Base-by-base conservation (phyloP, 1,284 basidiomycete species). In the Ceratobasidium sp. region DNA sequence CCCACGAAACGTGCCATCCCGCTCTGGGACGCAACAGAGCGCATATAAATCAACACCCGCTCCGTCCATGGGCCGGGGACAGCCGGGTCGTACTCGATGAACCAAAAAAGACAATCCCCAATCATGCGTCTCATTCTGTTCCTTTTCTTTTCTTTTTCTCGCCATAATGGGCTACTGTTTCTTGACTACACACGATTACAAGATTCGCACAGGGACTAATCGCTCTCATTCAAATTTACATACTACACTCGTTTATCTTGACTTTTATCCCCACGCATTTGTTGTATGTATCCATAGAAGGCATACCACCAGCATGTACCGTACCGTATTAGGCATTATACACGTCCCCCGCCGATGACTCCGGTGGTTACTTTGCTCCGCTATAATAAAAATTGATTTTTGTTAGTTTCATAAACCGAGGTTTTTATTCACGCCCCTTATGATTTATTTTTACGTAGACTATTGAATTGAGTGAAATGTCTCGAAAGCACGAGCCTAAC, bases 231-330 rank as follows among this genome's bases (percentile, higher is more conserved):
- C 11, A 36, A 16, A 46, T 46, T 46, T 46, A 21, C 47, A 25
- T 50, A 9, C 44, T 21, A 25, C 23, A 3, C 47, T 50, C 21
- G 14, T 62, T 29, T 47, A 8, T 59, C 29, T 30, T 29, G 4
- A n/a, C 41, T 36, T 33, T 53, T 25, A n/a, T n/a, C n/a, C n/a
- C n/a, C n/a, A n/a, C n/a, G 59, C 47, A 49, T 62, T 9, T 56
- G 19, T 21, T 54, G 50, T 19, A 39, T 62, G 59, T 64, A 64
- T 53, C 60, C 16, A 64, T 64, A 64, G 39, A 42, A 62, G 59
- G 59, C 57, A 49, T 41, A 13, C 60, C 39, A 64, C 41, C 50
- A 46, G n/a, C 62, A 41, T 66, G 62, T 66, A 66, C 30, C 54
- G 19, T n/a, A 19, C 49, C 50, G 39, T 46, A 54, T 53, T 29